Conservation (phyloP, 805 yeast genomes). For the Isabelozyma heimii region DNA sequence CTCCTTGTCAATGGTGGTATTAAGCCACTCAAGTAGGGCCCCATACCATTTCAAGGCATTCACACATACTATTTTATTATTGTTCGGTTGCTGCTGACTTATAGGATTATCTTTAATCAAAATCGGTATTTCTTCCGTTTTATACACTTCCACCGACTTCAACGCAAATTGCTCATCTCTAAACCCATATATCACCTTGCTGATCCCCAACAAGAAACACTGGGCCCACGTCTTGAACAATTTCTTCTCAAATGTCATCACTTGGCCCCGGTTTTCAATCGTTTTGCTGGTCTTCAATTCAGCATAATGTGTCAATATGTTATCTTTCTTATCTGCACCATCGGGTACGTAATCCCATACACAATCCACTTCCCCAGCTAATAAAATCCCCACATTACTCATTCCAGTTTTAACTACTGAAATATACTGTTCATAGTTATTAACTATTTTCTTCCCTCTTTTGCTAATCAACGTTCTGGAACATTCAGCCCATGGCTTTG, state of each 20-base stretch:
- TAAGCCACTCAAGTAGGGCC: constrained; percentile 78
- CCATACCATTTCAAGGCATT: constrained; percentile 85
- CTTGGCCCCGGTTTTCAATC: constrained; percentile 55
- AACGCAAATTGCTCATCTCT: constrained; percentile 71
- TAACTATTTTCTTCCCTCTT: constrained; percentile 58
- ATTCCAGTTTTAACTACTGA: constrained; percentile 84
- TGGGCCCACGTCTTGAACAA: constrained; percentile 88
- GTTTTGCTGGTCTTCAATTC: constrained; percentile 75
- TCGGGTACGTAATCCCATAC: constrained; percentile 75
- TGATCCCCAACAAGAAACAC: constrained; percentile 82
- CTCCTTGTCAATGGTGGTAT: constrained; percentile 46
- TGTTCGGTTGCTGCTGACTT: constrained; percentile 23
- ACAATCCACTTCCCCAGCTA: constrained; percentile 93
- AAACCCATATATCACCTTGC: constrained; percentile 80
- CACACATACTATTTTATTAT: constrained; percentile 61
- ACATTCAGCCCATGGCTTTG: constrained; percentile 71
- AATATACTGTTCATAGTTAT: constrained; percentile 73
- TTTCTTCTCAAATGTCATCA: constrained; percentile 69
- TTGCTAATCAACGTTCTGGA: constrained; percentile 66
- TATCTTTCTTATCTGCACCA: constrained; percentile 16
- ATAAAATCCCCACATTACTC: constrained; percentile 62
- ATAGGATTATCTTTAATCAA: constrained; percentile 53
- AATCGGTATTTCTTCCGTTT: constrained; percentile 76
- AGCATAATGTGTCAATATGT: constrained; percentile 69
- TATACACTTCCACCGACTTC: constrained; percentile 67